phyloP scores from a whole-genome alignment of 441 rosid species.

The Bruguiera hainesii region DNA sequence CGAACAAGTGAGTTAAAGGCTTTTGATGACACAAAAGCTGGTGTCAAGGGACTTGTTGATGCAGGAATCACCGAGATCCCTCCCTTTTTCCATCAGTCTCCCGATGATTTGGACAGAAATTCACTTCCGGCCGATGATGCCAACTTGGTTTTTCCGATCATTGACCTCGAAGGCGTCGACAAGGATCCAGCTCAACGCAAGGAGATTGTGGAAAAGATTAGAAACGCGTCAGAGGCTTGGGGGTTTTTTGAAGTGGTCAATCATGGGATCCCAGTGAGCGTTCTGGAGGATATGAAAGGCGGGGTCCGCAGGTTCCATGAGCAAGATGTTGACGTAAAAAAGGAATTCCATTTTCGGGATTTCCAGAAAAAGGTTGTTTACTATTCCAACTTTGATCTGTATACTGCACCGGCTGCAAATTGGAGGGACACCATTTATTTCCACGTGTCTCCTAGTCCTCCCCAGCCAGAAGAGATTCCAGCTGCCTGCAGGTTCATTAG shows the following conservation, averaged over 20 bases:
- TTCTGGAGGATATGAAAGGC: conserved; percentile 25
- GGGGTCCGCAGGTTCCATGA: conserved; percentile 28
- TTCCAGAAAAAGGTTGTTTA: conserved; percentile 13
- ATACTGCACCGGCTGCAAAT: conserved; percentile 17
- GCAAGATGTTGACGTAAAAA: conserved; percentile 32
- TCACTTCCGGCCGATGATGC: background rate
- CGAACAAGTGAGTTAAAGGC: conserved; percentile 18
- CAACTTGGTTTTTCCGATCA: conserved; percentile 34
- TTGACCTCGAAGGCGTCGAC: conserved; percentile 31
- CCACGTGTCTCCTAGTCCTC: conserved; percentile 11
- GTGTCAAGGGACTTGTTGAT: conserved; percentile 52
- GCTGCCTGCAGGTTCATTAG: conserved; percentile 24
- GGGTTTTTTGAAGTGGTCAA: conserved; percentile 41
- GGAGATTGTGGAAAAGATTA: conserved; percentile 21
- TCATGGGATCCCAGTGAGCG: conserved; percentile 27
- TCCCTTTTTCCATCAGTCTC: conserved; percentile 33
- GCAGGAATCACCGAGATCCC: conserved; percentile 40
- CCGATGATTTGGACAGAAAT: conserved; percentile 3
- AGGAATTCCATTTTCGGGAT: conserved; percentile 25
- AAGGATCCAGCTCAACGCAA: conserved; percentile 12
- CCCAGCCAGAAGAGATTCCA: conserved; percentile 26
- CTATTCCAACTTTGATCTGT: conserved; percentile 26
- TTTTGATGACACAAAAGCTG: conserved; percentile 48
- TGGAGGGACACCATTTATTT: conserved; percentile 35
- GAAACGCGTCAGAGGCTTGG: conserved; percentile 28